Base-by-base conservation (phyloP, 179 eudicot genomes). In the Beta lomatogona region DNA sequence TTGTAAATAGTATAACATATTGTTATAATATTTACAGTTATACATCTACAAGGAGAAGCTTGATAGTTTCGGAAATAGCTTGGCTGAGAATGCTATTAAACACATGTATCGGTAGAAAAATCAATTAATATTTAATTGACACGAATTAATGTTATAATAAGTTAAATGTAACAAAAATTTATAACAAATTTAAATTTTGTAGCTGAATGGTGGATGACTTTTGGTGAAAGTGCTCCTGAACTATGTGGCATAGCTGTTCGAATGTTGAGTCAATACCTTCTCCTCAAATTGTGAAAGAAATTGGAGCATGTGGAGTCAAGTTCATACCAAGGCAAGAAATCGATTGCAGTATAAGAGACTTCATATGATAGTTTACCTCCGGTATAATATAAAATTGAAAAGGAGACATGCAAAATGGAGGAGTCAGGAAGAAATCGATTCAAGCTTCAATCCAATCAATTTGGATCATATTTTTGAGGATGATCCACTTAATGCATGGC, bases 221-320 rank as follows among this genome's bases (percentile, higher is more conserved):
- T 36, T 25, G 69, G 83, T 41, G 75, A 67, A 1, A 75, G 59
- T 4, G 18, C 46, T 16, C 83, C 75, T 4, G 14, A 65, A 9
- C 21, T 75, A n/a, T 45, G 44, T 11, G 5, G 13, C 1, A 75
- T 75, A 8, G 75, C 11, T 1, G 6, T 75, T 53, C 46, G 18
- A 14, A 58, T 81, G 66, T 53, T 73, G 65, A 80, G 83, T 19
- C 83, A 80, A 65, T 1, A 65, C 78, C 1, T 75, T 74, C 6
- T 58, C 79, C 2, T 75, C 75, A 8, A 44, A 66, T 74, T 75
- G 68, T 41, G 83, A 75, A 55, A 14, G 67, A 3, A 75, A 81
- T 45, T 75, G 79, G 79, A 75, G 74, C 9, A 81, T 81, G 75
- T 75, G 36, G 9, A 81, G 36, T 31, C 36, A 55, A 15, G 79